phyloP scores from a whole-genome alignment of 768 basidiomycete genomes.

The Leccinum boreale region DNA sequence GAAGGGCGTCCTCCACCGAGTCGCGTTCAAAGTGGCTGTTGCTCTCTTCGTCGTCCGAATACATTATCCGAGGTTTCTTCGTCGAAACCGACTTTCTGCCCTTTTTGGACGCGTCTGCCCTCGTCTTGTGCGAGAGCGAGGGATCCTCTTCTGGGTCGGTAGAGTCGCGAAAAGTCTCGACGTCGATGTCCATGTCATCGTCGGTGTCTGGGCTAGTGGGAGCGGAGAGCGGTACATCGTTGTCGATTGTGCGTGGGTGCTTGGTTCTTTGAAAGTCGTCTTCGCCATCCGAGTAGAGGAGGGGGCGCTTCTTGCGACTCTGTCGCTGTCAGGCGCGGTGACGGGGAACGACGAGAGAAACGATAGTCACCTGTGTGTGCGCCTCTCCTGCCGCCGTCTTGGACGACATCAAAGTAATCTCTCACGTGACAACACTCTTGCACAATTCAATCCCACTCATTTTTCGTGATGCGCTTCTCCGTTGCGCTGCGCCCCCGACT shows the following conservation, averaged over 20 bases:
- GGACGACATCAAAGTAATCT: conserved; percentile 11
- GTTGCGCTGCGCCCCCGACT: conserved; percentile 3
- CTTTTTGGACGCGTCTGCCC: conserved; percentile 5
- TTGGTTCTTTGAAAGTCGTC: conserved; percentile 32
- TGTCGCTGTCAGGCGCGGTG: conserved; percentile 13
- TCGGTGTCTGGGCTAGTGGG: conserved; percentile 44
- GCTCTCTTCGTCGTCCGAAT: conserved; percentile 31
- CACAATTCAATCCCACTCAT: too few species aligned
- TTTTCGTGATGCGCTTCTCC: neutral
- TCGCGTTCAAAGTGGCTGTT: conserved; percentile 23
- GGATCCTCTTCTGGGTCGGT: neutral
- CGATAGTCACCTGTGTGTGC: conserved; percentile 23
- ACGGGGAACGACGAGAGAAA: neutral
- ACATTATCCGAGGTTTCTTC: conserved; percentile 16
- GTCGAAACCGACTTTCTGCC: conserved; percentile 17
- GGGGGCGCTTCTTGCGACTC: conserved; percentile 26
- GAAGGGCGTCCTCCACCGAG: conserved; percentile 23
- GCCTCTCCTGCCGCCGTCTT: conserved; percentile 10
- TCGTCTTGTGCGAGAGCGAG: conserved; percentile 7
- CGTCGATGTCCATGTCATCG: conserved; percentile 40
- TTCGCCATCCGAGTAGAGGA: conserved; percentile 37
- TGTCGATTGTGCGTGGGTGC: conserved; percentile 26
- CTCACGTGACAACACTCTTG: conserved; percentile 5
- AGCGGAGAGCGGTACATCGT: conserved; percentile 22
- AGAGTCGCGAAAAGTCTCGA: conserved; percentile 29